Evolutionary conservation across 805 yeast genomes (phyloP).

Genomic region (Yarrowia sp.): DNA sequence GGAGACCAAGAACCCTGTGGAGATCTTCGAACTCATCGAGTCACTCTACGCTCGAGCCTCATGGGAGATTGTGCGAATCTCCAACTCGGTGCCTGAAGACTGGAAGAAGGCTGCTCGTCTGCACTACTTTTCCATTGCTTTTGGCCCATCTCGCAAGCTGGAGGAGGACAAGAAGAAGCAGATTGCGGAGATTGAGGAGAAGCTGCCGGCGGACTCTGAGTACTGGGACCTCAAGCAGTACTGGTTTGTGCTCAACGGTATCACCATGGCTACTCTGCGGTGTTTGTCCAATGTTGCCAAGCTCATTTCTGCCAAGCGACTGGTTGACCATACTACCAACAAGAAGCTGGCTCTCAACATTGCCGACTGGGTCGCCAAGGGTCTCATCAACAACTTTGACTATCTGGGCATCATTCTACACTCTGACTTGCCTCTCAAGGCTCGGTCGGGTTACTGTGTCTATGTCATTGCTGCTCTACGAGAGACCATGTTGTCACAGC

Average conservation of each 20-base stretch:
- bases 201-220: conserved; percentile 8
- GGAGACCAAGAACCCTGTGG: neutral
- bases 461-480: conserved; percentile 18
- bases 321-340: conserved; percentile 18
- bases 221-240: conserved; percentile 19
- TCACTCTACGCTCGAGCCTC: conserved; percentile 8
- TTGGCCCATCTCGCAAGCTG: conserved; percentile 9
- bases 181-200: conserved; percentile 12
- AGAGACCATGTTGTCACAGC: conserved; percentile 7
- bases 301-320: conserved; percentile 9
- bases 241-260: conserved; percentile 25
- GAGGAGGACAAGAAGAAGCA: conserved; percentile 22
- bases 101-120: conserved; percentile 23
- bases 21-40: conserved; percentile 6
- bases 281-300: conserved; percentile 3
- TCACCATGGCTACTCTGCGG: conserved; percentile 22
- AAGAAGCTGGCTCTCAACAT: conserved; percentile 14
- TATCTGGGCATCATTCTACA: conserved; percentile 12
- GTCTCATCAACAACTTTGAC: conserved; percentile 17
- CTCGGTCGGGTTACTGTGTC: conserved; percentile 19
- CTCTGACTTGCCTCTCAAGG: conserved; percentile 22
- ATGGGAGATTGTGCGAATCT: conserved; percentile 26
- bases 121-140: conserved; percentile 3
- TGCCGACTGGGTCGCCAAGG: conserved; percentile 25
- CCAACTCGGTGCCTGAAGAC: conserved; percentile 24